phyloP scores from a whole-genome alignment of 2,329 filamentous ascomycete species.

The Alternaria angustiovoidea region DNA sequence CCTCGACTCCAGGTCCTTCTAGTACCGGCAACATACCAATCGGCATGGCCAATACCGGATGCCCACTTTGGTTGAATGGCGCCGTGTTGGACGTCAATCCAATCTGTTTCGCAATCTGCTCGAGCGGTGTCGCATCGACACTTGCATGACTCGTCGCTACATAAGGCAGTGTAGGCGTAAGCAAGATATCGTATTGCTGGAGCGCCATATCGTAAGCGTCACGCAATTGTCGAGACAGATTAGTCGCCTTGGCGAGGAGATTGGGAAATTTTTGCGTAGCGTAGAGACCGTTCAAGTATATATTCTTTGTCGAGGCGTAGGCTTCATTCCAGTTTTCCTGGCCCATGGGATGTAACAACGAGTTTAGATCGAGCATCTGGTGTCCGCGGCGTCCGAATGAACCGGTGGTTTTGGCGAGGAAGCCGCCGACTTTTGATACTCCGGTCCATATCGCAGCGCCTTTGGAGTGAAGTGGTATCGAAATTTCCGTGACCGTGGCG shows the following conservation, averaged over 20 bases:
- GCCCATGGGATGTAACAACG: slow-evolving; percentile 57
- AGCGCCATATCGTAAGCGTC: slow-evolving; percentile 58
- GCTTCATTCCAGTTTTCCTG: slow-evolving; percentile 61
- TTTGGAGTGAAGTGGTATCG: slow-evolving; percentile 59
- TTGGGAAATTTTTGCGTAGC: slow-evolving; percentile 39
- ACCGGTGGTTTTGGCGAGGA: slow-evolving; percentile 53
- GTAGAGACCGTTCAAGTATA: slow-evolving; percentile 62
- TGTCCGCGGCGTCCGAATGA: slow-evolving; percentile 58
- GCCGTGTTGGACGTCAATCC: slow-evolving; percentile 66
- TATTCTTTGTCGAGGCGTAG: slow-evolving; percentile 63
- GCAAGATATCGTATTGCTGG: slow-evolving; percentile 54
- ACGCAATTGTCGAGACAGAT: slow-evolving; percentile 57
- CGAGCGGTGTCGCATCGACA: slow-evolving; percentile 51
- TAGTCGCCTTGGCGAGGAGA: slow-evolving; percentile 27
- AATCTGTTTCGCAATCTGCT: slow-evolving; percentile 61
- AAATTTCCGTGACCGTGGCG: slow-evolving; percentile 60
- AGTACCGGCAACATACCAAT: slow-evolving; percentile 57
- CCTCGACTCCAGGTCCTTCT: slow-evolving; percentile 46
- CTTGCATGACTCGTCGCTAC: slow-evolving; percentile 57
- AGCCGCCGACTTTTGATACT: slow-evolving; percentile 53
- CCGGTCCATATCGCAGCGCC: slow-evolving; percentile 62
- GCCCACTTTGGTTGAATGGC: slow-evolving; percentile 65
- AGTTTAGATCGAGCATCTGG: slow-evolving; percentile 61
- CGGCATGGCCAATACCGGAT: slow-evolving; percentile 63
- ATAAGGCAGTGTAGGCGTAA: slow-evolving; percentile 61